Percentiles rank a stretch among this genome's conserved stretches.
These are phyloP conservation scores for Termitomyces bulborhizus DNA, from an alignment of 768 basidiomycete species.

Conservation along the genomic window DNA sequence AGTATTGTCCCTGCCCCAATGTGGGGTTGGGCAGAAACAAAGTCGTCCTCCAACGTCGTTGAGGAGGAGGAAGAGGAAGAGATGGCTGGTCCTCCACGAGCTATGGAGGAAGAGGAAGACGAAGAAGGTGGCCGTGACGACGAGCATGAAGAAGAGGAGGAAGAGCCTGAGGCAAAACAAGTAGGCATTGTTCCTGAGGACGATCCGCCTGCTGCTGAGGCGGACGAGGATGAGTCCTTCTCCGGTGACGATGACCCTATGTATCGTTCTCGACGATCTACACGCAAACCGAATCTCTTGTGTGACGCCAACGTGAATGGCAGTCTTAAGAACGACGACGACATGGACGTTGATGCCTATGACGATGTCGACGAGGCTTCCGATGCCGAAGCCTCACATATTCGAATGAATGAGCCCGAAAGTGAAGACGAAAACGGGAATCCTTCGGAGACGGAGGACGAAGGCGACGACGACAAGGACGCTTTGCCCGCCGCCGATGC, in stretches of 20 bases:
- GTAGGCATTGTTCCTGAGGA: conserved; percentile 10
- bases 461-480: conserved; percentile 23
- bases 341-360: conserved; percentile 12
- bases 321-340: conserved; percentile 9
- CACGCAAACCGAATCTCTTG: conserved; percentile 6
- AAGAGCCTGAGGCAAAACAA: conserved; percentile 16
- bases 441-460: conserved; percentile 15
- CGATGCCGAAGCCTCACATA: conserved; percentile 7
- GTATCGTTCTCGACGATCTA: conserved; percentile 9
- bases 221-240: conserved; percentile 10
- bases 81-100: conserved; percentile 37
- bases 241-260: conserved; percentile 12
- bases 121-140: conserved; percentile 28
- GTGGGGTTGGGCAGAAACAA: conserved; percentile 80
- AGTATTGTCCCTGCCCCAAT: conserved; percentile 73
- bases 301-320: conserved; percentile 8
- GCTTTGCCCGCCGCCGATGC: conserved; percentile 17
- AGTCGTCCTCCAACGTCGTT: conserved; percentile 26
- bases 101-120: conserved; percentile 62
- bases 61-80: conserved; percentile 52
- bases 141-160: conserved; percentile 21
- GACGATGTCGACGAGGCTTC: conserved; percentile 13
- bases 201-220: conserved; percentile 11
- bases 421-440: conserved; percentile 23
- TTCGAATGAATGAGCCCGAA: conserved; percentile 10